A percentile compares a stretch with the other conserved stretches of the same genome.
Conservation (phyloP, 2,329 filamentous ascomycete species). For the Apiospora rasikravindrae region DNA sequence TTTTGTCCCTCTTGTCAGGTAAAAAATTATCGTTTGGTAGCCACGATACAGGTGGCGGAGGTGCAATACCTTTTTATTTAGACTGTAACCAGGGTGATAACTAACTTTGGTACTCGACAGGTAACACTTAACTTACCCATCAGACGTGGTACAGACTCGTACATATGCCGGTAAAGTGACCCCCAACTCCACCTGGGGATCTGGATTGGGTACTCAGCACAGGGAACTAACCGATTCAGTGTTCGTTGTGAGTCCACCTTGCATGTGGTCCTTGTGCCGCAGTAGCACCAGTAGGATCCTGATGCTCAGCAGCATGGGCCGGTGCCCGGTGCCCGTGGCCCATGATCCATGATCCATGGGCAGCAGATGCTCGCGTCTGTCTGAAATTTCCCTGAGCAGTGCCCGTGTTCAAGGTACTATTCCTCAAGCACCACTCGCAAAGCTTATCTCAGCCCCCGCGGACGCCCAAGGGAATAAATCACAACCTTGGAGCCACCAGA, state of each 20-base stretch:
- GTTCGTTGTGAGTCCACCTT: background rate
- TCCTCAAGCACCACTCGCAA: background rate
- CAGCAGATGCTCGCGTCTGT: background rate
- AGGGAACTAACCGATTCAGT: background rate
- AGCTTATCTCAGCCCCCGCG: conserved; percentile 4
- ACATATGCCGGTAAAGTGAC: no score
- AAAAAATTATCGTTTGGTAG: no score
- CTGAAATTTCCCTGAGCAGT: background rate
- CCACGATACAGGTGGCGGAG: no score
- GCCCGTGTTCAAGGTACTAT: background rate
- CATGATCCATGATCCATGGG: background rate
- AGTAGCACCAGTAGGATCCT: background rate
- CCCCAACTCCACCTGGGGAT: background rate
- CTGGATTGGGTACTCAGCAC: background rate
- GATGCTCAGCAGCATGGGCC: no score
- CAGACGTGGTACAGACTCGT: no score
- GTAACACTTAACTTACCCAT: background rate
- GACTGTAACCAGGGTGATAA: no score
- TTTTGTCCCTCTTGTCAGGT: no score
- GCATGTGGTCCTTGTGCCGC: background rate
- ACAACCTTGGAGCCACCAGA: background rate
- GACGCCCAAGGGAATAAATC: background rate
- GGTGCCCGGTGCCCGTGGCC: no score
- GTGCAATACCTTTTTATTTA: no score
- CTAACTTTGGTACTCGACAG: no score